Base-by-base conservation (phyloP, 2,329 filamentous ascomycete species). In the Chaetomium sp. region DNA sequence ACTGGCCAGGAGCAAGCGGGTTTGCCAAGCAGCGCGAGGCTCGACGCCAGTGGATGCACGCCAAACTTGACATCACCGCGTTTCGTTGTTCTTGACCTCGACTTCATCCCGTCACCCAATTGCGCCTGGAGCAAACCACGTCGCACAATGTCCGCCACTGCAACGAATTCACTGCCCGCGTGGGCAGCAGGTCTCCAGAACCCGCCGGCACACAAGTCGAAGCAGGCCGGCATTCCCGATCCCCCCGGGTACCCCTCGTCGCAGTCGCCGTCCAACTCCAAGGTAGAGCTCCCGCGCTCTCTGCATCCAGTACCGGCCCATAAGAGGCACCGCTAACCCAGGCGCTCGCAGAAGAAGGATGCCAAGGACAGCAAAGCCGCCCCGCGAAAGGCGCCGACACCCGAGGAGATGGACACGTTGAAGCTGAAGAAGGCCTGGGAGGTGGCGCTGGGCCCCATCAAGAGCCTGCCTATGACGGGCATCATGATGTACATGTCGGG, bases 401-500 rank as follows among this genome's bases (percentile, higher is more conserved):
- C 89, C 70, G 90, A 90, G 73, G 93, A 98, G 79, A 97, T 93
- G 84, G 94, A 98, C 77, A 93, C 90, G 25, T 83, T 99, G 68
- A 98, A 98, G 83, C 82, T 99, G 72, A 99, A 99, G 80, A 99
- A 99, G 78, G 95, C 95, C 0, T 99, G 95, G 95, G 95, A 99
- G 78, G 86, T 99, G 53, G 94, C 95, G 50, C 87, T 99, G 56
- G 94, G 90, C 2, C 95, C 95, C 0, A 90, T 95, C 68, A 99
- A 99, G 82, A 89, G 90, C 75, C 83, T 99, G 55, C 95, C 95
- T 65, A 99, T 99, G 95, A 98, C 96, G 64, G 93, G 90, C 68
- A 94, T 99, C 77, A 97, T 97, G 89, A 98, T 98, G 93, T 99
- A 99, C 85, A 99, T 99, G 95, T 96, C 94, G 35, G 95, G 95